Percentiles rank a stretch among this genome's conserved stretches.
These are phyloP conservation scores for Bonia amplexicaulis DNA, from an alignment of 176 grass and related monocot species.

Conservation along the genomic window DNA sequence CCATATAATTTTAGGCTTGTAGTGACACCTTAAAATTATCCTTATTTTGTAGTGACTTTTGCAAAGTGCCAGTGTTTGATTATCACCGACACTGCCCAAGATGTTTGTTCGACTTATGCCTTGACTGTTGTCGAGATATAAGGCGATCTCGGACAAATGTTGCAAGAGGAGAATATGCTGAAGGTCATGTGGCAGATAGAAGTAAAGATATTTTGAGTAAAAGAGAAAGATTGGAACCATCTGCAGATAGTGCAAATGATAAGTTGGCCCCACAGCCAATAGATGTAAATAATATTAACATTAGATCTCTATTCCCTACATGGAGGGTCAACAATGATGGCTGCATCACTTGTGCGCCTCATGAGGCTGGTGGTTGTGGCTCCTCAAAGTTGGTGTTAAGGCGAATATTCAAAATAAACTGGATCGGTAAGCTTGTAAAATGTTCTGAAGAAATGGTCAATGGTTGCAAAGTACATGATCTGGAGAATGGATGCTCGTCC, in stretches of 20 bases:
- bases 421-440: slow-evolving; percentile 91
- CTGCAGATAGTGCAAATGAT: slow-evolving; percentile 32
- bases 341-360: slow-evolving; percentile 65
- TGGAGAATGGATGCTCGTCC: slow-evolving; percentile 35
- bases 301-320: slow-evolving; percentile 68
- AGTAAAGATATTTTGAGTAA: slow-evolving; percentile 38
- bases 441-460: slow-evolving; percentile 86
- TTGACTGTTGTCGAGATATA: slow-evolving; percentile 81
- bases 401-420: slow-evolving; percentile 97
- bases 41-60: slow-evolving; percentile 71
- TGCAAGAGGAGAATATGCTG: slow-evolving; percentile 30
- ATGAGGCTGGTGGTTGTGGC: slow-evolving; percentile 69
- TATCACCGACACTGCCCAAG: slow-evolving; percentile 86
- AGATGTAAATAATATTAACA: slow-evolving; percentile 50
- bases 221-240: slow-evolving; percentile 33
- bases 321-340: slow-evolving; percentile 80
- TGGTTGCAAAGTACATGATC: slow-evolving; percentile 69
- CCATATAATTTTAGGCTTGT: not conserved
- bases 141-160: slow-evolving; percentile 38
- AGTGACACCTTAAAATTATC: slow-evolving; percentile 9
- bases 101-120: slow-evolving; percentile 86
- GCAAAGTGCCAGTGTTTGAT: slow-evolving; percentile 84
- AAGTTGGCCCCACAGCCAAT: slow-evolving; percentile 19
- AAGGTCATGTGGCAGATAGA: slow-evolving; percentile 32
- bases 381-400: slow-evolving; percentile 81